Percentiles rank a stretch among this genome's conserved stretches.
These are phyloP conservation scores for Lactarius pseudohatsudake DNA, from an alignment of 768 basidiomycete species.

Conservation along the genomic window DNA sequence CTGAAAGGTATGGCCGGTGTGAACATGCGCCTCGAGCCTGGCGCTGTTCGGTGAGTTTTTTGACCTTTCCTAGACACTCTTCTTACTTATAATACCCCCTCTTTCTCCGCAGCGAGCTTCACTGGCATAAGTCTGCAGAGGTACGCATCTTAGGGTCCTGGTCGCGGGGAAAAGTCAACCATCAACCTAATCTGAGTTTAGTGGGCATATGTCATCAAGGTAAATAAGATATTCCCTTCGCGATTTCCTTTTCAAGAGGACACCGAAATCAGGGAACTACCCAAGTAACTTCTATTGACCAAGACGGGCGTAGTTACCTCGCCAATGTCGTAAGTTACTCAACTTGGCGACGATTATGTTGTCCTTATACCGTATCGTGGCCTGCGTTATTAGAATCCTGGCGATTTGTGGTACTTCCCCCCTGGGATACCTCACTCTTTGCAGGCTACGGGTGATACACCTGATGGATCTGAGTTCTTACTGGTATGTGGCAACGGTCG, in stretches of 20 bases:
- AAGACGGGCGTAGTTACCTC: conserved; percentile 25
- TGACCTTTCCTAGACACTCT: no score
- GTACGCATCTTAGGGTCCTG: conserved; percentile 11
- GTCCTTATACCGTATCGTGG: no score
- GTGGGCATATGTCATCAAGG: conserved; percentile 39
- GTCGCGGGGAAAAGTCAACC: neutral
- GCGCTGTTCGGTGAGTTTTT: conserved; percentile 33
- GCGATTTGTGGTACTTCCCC: conserved; percentile 37
- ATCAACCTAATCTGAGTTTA: conserved; percentile 13
- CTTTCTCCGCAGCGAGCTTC: conserved; percentile 34
- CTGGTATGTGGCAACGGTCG: conserved; percentile 31
- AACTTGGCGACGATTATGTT: neutral
- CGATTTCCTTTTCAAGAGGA: neutral
- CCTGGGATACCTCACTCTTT: conserved; percentile 41
- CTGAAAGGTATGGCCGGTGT: conserved; percentile 35
- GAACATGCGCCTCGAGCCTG: conserved; percentile 37
- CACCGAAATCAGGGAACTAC: conserved; percentile 20
- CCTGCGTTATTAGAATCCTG: conserved; percentile 17
- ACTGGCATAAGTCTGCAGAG: conserved; percentile 39
- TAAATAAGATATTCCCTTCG: conserved; percentile 7
- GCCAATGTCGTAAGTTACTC: conserved; percentile 21
- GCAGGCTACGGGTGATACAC: conserved; percentile 36
- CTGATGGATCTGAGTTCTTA: conserved; percentile 38
- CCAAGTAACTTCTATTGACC: conserved; percentile 24
- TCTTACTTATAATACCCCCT: neutral